Conservation (phyloP, 495 filamentous ascomycete species). For the Stereocaulon alpinum region DNA sequence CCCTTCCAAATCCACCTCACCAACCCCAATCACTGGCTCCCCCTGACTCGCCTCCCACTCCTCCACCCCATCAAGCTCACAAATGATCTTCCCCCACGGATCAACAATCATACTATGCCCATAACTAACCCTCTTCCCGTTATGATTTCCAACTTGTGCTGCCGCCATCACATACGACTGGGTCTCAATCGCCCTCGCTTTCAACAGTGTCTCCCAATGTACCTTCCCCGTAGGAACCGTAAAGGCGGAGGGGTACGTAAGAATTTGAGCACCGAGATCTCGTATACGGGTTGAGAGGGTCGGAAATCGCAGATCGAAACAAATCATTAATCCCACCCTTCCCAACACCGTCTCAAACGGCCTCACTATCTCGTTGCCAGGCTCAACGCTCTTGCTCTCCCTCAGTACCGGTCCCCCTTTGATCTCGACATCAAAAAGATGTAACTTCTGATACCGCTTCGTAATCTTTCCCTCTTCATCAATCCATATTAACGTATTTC, state of each 20-base stretch:
- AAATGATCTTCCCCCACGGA: slow-evolving; percentile 75
- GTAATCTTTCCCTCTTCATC: slow-evolving; percentile 49
- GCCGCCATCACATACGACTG: slow-evolving; percentile 82
- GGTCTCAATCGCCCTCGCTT: slow-evolving; percentile 80
- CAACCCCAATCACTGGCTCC: slow-evolving; percentile 43
- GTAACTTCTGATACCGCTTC: slow-evolving; percentile 61
- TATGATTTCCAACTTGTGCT: slow-evolving; percentile 73
- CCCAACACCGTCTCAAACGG: slow-evolving; percentile 69
- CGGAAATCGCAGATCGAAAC: slow-evolving; percentile 85
- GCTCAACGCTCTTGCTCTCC: slow-evolving; percentile 58
- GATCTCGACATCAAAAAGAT: slow-evolving; percentile 67
- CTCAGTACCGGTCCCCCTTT: slow-evolving; percentile 49
- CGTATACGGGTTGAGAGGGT: slow-evolving; percentile 61
- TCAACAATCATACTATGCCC: slow-evolving; percentile 81
- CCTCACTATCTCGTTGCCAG: slow-evolving; percentile 44
- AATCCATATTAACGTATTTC: slow-evolving; percentile 63
- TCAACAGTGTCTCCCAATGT: slow-evolving; percentile 73
- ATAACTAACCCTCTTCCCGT: slow-evolving; percentile 70
- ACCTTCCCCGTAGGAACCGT: slow-evolving; percentile 76
- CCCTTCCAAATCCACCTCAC: slow-evolving; percentile 41
- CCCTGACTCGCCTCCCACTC: slow-evolving; percentile 23
- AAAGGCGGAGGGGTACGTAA: slow-evolving; percentile 87
- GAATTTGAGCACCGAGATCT: slow-evolving; percentile 57
- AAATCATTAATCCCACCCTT: slow-evolving; percentile 67
- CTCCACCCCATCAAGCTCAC: slow-evolving; percentile 45